Conservation (phyloP, 1,284 basidiomycete species). For the Mycena sp. region DNA sequence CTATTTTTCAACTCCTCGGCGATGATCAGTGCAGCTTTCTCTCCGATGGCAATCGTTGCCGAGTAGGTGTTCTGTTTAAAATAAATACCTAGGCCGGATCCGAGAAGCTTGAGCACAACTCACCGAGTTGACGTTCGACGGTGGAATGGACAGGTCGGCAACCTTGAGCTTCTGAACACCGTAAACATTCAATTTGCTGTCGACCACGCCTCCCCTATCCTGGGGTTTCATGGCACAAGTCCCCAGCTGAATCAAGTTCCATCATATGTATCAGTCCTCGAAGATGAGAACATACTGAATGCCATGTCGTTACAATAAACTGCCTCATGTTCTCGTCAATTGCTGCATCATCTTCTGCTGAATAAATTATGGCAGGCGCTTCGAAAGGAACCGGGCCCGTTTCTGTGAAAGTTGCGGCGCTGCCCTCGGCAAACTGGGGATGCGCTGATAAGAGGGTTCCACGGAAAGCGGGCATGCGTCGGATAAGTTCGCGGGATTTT, state of each 20-base stretch:
- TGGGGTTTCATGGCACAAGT: slow-evolving; percentile 75
- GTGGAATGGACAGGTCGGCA: slow-evolving; percentile 50
- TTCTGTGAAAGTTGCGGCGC: slow-evolving; percentile 49
- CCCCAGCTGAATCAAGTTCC: slow-evolving; percentile 60
- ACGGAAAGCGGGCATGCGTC: slow-evolving; percentile 62
- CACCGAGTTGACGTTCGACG: slow-evolving; percentile 40
- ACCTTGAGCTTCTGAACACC: slow-evolving; percentile 69
- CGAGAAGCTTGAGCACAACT: neutral
- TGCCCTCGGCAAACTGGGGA: slow-evolving; percentile 58
- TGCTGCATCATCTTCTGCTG: slow-evolving; percentile 61
- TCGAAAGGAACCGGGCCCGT: slow-evolving; percentile 49
- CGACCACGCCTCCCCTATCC: slow-evolving; percentile 68
- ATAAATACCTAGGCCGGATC: too few species aligned
- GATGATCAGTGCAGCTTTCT: slow-evolving; percentile 38
- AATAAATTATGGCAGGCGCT: slow-evolving; percentile 60
- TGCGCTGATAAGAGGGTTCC: slow-evolving; percentile 58
- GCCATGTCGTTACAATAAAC: slow-evolving; percentile 56
- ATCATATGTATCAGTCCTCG: too few species aligned
- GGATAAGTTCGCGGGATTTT: slow-evolving; percentile 59
- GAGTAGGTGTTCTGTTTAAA: slow-evolving; percentile 38
- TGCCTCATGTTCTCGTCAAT: slow-evolving; percentile 54
- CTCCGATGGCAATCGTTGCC: slow-evolving; percentile 28
- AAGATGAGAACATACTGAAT: slow-evolving; percentile 60
- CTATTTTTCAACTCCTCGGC: slow-evolving; percentile 34
- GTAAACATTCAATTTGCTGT: slow-evolving; percentile 68